Evolutionary conservation across 352 stramenopile genomes (phyloP), one percentile per base, ranked within the genome.

Genomic region (Phytophthora melonis): DNA sequence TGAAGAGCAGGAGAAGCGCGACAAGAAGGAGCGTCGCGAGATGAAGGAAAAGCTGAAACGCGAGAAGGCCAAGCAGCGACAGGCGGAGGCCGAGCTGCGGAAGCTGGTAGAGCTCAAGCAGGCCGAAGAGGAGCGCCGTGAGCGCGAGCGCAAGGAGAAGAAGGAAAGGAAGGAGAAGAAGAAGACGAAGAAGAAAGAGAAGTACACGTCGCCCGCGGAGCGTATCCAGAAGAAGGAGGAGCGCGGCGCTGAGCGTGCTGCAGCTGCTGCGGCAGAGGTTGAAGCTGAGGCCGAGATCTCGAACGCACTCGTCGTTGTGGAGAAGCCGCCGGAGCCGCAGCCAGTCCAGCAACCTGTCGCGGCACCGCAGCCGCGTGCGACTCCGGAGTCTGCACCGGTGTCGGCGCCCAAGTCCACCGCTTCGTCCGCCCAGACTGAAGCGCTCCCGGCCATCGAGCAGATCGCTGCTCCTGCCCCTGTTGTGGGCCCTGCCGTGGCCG

Each of bases 201-300:
- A 91, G 78, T 91, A 89, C 74, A 89, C 82, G 10, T 79, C 73
- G 8, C 80, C 79, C 21, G 69, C 81, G 11, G 80, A 89, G 21
- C 84, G 84, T 6, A 89, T 91, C 45, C 80, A 87, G 16, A 80
- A 76, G 66, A 86, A 81, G 58, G 72, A 82, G 39, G 63, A 79
- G 64, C 69, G 73, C 21, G 58, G 73, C 36, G 74, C 68, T 9
- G 63, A 75, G n/a, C 72, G 54, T 41, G 34, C 63, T 58, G 65
- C 68, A 30, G 68, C 63, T 13, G 60, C 66, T 52, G 43, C 43
- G 7, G 43, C 43, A 45, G 39, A 45, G 39, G 39, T 18, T 6
- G 18, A 66, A 13, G 54, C 52, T 6, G 14, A 64, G 10, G 54
- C 52, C 19, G 78, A 86, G 13, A 56, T 86, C 43, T 88, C 82